Base-by-base conservation (phyloP, 192 early-diverging fungal species). In the Diversispora eburnea region DNA sequence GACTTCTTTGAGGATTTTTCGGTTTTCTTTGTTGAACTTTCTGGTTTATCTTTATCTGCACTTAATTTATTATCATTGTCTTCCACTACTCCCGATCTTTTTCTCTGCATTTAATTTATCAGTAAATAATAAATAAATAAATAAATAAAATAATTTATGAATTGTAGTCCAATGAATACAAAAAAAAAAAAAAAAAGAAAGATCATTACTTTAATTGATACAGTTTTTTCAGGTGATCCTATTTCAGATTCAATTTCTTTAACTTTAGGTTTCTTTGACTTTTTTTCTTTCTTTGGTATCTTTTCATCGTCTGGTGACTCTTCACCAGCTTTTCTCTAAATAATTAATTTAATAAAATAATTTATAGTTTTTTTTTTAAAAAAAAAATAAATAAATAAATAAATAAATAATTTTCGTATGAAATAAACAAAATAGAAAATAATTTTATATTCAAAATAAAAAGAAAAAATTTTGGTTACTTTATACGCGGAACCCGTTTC, bases 261-360 rank as follows among this genome's bases (percentile, higher is more conserved):
- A 62, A 62, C 6, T 33, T 62, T 62, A 1, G 39, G 12, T 39
- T 62, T 62, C 60, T 62, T 62, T 15, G 22, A 15, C 39, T 62
- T 62, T 39, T 62, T 62, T 62, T 62, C 60, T 62, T 42, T 62
- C 15, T 62, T 62, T 6, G 60, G 15, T 43, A 33, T 5, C 41
- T 62, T 62, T n/a, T 15, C 22, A 13, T 3, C 0, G 7, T 5
- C 60, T 5, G 60, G 60, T 41, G 60, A 62, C 6, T 62, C 60
- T 43, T 62, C 60, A 6, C 41, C 60, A 6, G 13, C 13, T 41
- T 62, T 62, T 39, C 60, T 62, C 60, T 62, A 17, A 1, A 33
- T 33, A 33, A 33, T 33, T 33, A 33, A 33, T 33, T n/a, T n/a
- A n/a, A n/a, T n/a, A n/a, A n/a, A n/a, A n/a, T n/a, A n/a, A n/a